Conservation (phyloP, 148 eudicot genomes). For the Persicaria maculosa region DNA sequence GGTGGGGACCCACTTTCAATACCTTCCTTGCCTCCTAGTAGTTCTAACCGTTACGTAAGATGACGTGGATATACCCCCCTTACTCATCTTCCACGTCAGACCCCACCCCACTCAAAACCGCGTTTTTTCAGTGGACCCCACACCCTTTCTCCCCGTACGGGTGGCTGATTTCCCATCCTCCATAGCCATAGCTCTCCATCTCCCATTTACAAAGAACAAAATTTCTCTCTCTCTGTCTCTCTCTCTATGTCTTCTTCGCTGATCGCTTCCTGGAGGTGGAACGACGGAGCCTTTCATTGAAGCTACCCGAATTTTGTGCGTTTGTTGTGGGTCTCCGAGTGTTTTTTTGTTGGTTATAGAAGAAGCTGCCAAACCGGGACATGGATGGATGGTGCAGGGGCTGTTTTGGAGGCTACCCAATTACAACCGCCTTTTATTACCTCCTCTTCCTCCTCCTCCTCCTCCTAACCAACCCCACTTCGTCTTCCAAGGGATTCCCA, state of each 20-base stretch:
- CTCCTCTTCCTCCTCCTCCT: slow-evolving; percentile 4
- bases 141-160: neutral
- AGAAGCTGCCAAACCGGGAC: slow-evolving; percentile 14
- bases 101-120: slow-evolving; percentile 1
- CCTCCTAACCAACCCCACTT: neutral
- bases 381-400: slow-evolving; percentile 12
- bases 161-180: neutral
- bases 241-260: neutral
- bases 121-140: neutral
- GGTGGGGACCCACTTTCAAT: slow-evolving; percentile 1
- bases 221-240: neutral
- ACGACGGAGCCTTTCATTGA: neutral
- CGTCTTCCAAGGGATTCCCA: slow-evolving; percentile 3
- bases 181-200: neutral
- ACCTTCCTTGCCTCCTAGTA: neutral
- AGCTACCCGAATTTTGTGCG: neutral
- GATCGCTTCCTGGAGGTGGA: neutral
- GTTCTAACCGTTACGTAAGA: slow-evolving; percentile 10
- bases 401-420: slow-evolving; percentile 5
- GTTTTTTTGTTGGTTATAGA: slow-evolving; percentile 8
- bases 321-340: neutral
- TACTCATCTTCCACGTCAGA: slow-evolving; percentile 10
- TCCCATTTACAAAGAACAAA: neutral
- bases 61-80: slow-evolving; percentile 4
- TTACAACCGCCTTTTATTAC: slow-evolving; percentile 4